Conservation (phyloP, 768 basidiomycete genomes). For the Leucosporidium creatinivorum region DNA sequence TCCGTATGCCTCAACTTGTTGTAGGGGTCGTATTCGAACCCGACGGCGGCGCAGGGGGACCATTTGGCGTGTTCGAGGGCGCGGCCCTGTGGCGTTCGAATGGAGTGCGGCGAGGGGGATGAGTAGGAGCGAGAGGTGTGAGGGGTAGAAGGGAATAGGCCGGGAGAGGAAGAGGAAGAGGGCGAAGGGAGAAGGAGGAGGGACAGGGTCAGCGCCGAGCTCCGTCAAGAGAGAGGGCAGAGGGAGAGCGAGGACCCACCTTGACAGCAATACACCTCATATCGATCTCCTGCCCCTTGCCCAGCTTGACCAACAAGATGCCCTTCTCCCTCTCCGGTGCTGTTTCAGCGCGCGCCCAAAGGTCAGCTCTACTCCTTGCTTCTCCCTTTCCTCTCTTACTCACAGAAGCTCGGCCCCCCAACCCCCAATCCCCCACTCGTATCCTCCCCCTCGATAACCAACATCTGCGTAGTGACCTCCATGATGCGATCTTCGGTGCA, state of each 20-base stretch:
- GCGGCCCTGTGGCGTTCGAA: conserved; percentile 58
- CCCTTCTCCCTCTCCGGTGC: conserved; percentile 9
- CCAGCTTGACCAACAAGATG: conserved; percentile 80
- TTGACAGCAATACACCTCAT: conserved; percentile 85
- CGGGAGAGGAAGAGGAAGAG: neutral
- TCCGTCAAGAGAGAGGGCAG: neutral
- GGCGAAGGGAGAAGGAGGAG: neutral
- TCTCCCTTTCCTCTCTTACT: conserved; percentile 5
- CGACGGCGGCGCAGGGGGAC: conserved; percentile 90
- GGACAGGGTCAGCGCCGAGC: neutral
- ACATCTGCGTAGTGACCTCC: conserved; percentile 76
- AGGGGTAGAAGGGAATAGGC: neutral
- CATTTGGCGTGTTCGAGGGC: conserved; percentile 99
- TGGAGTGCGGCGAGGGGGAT: too few species aligned
- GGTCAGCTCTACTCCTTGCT: neutral
- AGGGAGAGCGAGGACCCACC: conserved; percentile 45
- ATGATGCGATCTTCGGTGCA: conserved; percentile 63
- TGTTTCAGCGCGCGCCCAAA: neutral
- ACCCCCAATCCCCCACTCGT: conserved; percentile 10
- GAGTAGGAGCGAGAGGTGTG: neutral
- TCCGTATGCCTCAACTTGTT: conserved; percentile 94
- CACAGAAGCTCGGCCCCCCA: conserved; percentile 31
- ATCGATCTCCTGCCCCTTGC: conserved; percentile 85
- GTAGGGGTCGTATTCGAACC: conserved; percentile 96
- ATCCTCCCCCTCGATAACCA: conserved; percentile 41